Conservation (phyloP, 495 filamentous ascomycete species). For the Cairneyella variabilis region DNA sequence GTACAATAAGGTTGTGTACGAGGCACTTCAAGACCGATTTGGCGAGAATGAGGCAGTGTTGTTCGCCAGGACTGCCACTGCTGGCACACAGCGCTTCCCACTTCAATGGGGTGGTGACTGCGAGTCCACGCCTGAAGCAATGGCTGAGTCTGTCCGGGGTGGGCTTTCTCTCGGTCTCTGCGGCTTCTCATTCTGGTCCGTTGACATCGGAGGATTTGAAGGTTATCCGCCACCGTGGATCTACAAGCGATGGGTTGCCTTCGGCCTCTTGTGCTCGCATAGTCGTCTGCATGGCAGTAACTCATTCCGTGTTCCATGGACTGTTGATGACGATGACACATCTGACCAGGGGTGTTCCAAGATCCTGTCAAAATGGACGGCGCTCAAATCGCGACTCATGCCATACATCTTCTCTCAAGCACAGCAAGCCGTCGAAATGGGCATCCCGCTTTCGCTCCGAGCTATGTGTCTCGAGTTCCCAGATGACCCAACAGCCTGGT, state of each 20-base stretch:
- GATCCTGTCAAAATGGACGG: conserved; percentile 54
- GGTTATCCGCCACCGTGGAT: conserved; percentile 62
- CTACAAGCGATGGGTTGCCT: conserved; percentile 76
- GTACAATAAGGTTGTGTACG: conserved; percentile 68
- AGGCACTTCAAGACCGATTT: conserved; percentile 55
- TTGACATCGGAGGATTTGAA: conserved; percentile 73
- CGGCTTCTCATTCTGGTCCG: conserved; percentile 66
- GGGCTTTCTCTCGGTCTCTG: conserved; percentile 61
- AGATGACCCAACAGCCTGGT: conserved; percentile 56
- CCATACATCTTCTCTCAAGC: conserved; percentile 60
- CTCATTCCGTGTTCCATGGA: conserved; percentile 70
- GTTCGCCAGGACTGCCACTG: conserved; percentile 63
- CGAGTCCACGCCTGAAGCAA: conserved; percentile 67
- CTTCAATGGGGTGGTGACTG: conserved; percentile 67
- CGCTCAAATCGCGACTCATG: conserved; percentile 58
- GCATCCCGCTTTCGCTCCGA: conserved; percentile 51
- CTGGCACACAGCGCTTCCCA: conserved; percentile 65
- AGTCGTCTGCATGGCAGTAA: conserved; percentile 63
- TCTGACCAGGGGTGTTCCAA: conserved; percentile 45
- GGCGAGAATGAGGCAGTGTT: conserved; percentile 57
- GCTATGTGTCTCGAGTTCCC: conserved; percentile 65
- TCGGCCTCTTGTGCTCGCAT: conserved; percentile 64
- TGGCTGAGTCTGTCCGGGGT: conserved; percentile 71
- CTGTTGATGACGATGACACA: conserved; percentile 55
- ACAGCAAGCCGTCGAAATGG: conserved; percentile 36